Base-by-base conservation (phyloP, 768 basidiomycete species). In the Cyclocybe cylindracea region DNA sequence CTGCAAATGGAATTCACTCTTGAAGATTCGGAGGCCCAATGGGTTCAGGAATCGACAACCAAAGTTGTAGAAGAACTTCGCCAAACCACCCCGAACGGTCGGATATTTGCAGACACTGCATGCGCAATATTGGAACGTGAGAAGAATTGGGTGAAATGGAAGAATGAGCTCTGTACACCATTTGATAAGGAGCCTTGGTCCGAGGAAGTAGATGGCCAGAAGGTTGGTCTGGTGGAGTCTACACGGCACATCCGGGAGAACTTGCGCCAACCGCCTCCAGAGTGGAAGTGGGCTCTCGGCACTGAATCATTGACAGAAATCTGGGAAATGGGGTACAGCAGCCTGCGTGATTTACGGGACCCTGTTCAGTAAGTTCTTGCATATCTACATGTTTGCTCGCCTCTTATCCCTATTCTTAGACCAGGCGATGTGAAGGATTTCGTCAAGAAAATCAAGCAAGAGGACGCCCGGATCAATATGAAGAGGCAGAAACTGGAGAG, bases 111-210 rank as follows among this genome's bases (percentile, higher is more conserved):
- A 1, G 89, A 91, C 10, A 89, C 89, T 0, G 85, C 89, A 19
- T 73, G 66, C 46, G 73, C 78, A 7, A 86, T 94, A 34, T 74
- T 94, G 5, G 85, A 90, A 57, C 78, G 92, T 45, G 93, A 95
- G 70, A 86, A 83, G 65, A 94, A 92, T 61, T 95, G 93, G 93
- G 83, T 91, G 3, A 83, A 80, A 56, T 16, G 16, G 92, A 94
- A 94, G 72, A 89, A 89, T 56, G 85, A 89, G 38, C 67, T 87
- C 2, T 94, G 92, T 63, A 72, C 82, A 11, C 81, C 87, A 3
- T 94, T 94, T 61, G 89, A 91, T 63, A 85, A 85, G 59, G 84
- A 84, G 36, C 76, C 87, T 5, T 83, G 86, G 80, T 71, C 69
- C 9, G 66, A 69, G 39, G 76, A 79, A 44, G 55, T 83, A 31